These are phyloP conservation scores for Vaccinium macrocarpon DNA, from an alignment of 148 eudicot species.

Conservation along the genomic window DNA sequence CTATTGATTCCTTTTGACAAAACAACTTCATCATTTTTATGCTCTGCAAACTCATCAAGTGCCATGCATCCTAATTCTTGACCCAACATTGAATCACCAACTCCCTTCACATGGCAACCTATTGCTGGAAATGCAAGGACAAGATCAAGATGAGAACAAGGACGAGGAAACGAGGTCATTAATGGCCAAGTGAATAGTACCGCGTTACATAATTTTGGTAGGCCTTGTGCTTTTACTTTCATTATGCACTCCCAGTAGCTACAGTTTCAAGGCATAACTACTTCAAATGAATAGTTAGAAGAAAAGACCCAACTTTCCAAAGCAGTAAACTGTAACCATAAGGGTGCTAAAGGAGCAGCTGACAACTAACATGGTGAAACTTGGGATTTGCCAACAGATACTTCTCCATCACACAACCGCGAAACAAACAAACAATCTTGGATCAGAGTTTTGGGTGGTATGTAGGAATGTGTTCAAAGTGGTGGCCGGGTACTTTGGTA, in stretches of 20 bases:
- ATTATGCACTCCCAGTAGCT: not conserved
- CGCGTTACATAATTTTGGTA: not conserved
- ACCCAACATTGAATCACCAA: not conserved
- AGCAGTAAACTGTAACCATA: not conserved
- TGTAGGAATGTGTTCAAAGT: not conserved
- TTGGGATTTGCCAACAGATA: not conserved
- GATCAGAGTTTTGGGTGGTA: not conserved
- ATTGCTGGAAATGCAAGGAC: not conserved
- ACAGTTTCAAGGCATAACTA: not conserved
- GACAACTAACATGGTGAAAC: not conserved
- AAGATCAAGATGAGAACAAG: not conserved
- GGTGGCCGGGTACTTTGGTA: not conserved
- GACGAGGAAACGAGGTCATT: not conserved
- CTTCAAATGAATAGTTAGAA: not conserved
- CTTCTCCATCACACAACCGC: not conserved
- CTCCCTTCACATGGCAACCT: not conserved
- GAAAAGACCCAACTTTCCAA: not conserved
- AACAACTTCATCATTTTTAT: not conserved
- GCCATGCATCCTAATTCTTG: not conserved
- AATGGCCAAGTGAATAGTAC: not conserved
- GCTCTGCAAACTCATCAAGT: not conserved
- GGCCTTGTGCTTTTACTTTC: not conserved
- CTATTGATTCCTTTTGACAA: not conserved
- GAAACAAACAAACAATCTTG: not conserved
- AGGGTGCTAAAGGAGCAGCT: not conserved